A percentile compares a stretch with the other conserved stretches of the same genome.
These are phyloP conservation scores for Talaromyces marneffei DNA, from an alignment of 2,329 filamentous ascomycete species.

Conservation along the genomic window DNA sequence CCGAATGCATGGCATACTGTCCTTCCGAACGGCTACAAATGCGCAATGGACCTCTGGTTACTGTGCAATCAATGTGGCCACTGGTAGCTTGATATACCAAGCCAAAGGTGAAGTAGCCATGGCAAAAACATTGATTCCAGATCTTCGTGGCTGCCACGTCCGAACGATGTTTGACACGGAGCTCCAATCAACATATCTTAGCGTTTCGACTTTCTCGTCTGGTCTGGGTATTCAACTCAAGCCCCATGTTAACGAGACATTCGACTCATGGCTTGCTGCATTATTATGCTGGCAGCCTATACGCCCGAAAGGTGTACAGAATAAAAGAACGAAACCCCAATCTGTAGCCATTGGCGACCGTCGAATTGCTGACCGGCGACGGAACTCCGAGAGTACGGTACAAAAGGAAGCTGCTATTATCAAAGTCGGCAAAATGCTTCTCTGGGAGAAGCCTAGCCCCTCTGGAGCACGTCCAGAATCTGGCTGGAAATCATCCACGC, in stretches of 20 bases:
- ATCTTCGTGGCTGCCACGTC: conserved; percentile 46
- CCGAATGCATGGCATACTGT: conserved; percentile 49
- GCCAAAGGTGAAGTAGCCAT: conserved; percentile 45
- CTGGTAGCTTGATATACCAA: conserved; percentile 47
- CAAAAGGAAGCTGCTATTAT: conserved; percentile 76
- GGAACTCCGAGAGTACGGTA: conserved; percentile 44
- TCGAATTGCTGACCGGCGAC: conserved; percentile 38
- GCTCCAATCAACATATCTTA: conserved; percentile 42
- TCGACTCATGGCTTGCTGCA: conserved; percentile 49
- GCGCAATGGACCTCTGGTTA: conserved; percentile 46
- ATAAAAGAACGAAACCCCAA: conserved; percentile 47
- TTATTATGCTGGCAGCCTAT: conserved; percentile 49
- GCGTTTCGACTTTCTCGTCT: conserved; percentile 44
- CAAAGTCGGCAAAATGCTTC: conserved; percentile 84
- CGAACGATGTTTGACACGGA: conserved; percentile 45
- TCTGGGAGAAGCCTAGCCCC: conserved; percentile 76
- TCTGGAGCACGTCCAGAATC: conserved; percentile 32
- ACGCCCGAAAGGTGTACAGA: conserved; percentile 45
- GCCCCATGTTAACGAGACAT: conserved; percentile 47
- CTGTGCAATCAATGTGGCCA: conserved; percentile 48
- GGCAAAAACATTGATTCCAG: conserved; percentile 45
- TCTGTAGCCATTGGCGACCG: conserved; percentile 40
- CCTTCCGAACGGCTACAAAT: conserved; percentile 40
- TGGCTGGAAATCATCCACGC: conserved; percentile 43
- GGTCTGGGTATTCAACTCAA: conserved; percentile 44